A percentile compares a stretch with the other conserved stretches of the same genome.
Evolutionary conservation across 164 flowering plant genomes (phyloP).

Genomic region (Nelumbo lutea): DNA sequence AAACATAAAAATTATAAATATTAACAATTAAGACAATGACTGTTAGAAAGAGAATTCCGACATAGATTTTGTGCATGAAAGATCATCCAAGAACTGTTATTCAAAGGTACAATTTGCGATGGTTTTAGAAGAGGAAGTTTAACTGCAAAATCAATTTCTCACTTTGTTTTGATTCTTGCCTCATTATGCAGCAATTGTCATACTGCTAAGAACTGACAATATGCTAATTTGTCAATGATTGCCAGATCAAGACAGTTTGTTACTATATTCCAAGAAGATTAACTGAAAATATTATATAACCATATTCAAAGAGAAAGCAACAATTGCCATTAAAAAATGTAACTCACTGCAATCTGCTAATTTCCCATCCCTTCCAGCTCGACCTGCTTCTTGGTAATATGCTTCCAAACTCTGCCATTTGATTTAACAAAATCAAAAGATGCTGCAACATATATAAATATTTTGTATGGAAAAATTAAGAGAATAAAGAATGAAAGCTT

Average conservation of each 20-base stretch:
- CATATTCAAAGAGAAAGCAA: neutral
- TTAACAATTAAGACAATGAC: no score
- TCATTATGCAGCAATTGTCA: neutral
- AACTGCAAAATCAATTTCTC: no score
- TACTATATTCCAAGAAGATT: neutral
- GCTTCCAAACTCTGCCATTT: constrained; percentile 78
- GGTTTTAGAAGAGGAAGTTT: no score
- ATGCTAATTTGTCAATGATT: no score
- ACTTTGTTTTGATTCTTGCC: no score
- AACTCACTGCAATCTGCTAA: constrained; percentile 79
- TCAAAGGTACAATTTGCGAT: no score
- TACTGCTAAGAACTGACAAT: neutral
- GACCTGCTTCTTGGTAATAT: constrained; percentile 97
- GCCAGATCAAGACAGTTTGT: neutral
- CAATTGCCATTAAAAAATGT: constrained; percentile 1
- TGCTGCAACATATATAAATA: neutral
- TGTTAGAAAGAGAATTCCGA: neutral
- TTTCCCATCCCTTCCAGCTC: constrained; percentile 96
- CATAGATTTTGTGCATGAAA: neutral
- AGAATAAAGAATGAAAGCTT: neutral
- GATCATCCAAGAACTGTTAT: neutral
- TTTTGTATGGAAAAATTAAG: neutral
- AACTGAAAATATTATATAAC: neutral
- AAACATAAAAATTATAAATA: constrained; percentile 2
- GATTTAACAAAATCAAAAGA: neutral